Percentiles rank a stretch among this genome's conserved stretches.
phyloP scores from a whole-genome alignment of 352 stramenopile species.

The Phytopythium chamaehyphon region DNA sequence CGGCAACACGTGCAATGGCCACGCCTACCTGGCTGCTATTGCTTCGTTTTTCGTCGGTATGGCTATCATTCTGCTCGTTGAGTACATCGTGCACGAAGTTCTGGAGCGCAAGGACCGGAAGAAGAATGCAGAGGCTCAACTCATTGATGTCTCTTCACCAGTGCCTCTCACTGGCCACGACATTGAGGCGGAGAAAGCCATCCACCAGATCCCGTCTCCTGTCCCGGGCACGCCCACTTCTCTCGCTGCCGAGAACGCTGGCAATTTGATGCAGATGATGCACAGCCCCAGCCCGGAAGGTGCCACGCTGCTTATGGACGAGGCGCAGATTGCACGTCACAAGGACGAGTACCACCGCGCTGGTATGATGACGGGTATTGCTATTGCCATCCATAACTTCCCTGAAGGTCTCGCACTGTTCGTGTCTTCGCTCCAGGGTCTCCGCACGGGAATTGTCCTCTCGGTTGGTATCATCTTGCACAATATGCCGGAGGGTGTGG shows the following conservation, averaged over 20 bases:
- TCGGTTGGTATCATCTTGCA: conserved; percentile 96
- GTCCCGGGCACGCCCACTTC: conserved; percentile 23
- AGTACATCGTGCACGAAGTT: conserved; percentile 48
- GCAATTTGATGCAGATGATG: conserved; percentile 14
- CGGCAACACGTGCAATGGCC: conserved; percentile 53
- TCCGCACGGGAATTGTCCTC: conserved; percentile 86
- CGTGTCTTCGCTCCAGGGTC: conserved; percentile 90
- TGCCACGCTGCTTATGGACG: conserved; percentile 12
- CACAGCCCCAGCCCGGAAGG: conserved; percentile 22
- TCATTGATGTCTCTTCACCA: conserved; percentile 11
- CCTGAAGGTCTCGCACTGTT: conserved; percentile 96
- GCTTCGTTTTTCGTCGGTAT: conserved; percentile 50
- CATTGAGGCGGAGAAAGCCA: conserved; percentile 13
- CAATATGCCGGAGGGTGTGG: conserved; percentile 97
- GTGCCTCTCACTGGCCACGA: not conserved
- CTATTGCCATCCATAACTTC: conserved; percentile 81
- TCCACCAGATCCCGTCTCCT: conserved; percentile 18
- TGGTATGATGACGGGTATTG: conserved; percentile 92
- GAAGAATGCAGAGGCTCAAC: conserved; percentile 6
- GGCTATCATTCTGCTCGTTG: conserved; percentile 51
- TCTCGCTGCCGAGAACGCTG: conserved; percentile 8
- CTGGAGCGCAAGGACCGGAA: conserved; percentile 20
- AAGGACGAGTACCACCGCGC: conserved; percentile 72
- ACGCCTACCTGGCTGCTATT: conserved; percentile 43
- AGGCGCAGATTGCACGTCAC: conserved; percentile 88